Base-by-base conservation (phyloP, 306 rosid species). In the Gynostemma pentaphyllum region DNA sequence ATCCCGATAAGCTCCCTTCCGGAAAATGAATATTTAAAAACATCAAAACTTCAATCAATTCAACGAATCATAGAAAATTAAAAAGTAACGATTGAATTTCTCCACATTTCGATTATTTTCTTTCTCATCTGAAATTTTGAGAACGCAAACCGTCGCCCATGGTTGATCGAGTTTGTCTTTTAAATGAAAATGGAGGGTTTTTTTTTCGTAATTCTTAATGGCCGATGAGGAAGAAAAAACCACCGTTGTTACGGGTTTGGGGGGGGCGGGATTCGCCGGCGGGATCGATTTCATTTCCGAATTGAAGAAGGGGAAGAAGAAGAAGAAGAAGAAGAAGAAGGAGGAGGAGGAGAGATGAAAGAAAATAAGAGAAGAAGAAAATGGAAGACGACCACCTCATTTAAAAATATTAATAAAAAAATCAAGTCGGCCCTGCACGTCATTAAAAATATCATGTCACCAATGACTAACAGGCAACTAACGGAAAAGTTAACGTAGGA, bases 1-100 rank as follows among this genome's bases (percentile, higher is more conserved):
- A 42, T 72, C 72, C 28, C 81, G 74, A 37, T 76, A 76, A 56
- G 77, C 81, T 45, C 81, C 81, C 81, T 76, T 42, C 26, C 45
- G 22, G 29, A 67, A 26, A 36, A 28, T 54, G 16, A 37, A 8
- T 15, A 29, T 11, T 1, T 1, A 55, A 8, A 29, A n/a, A 15
- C 45, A 19, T 14, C 21, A 48, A 45, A 7, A 30, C 11, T 49
- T 47, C 9, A 1, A 1, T 28, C 11, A 47, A 21, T 21, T 0
- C 53, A 3, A 19, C 28, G 15, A 50, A n/a, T 0, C 22, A 18
- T 28, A 51, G 30, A 11, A 49, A n/a, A n/a, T n/a, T n/a, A 49
- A 21, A 11, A 44, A n/a, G 52, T 39, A 7, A 27, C 26, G 5
- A 46, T 32, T 29, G 30, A 41, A 19, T 52, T 65, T 16, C 59